Conservation (phyloP, 2,329 filamentous ascomycete species). For the Trichoderma oligosporum region DNA sequence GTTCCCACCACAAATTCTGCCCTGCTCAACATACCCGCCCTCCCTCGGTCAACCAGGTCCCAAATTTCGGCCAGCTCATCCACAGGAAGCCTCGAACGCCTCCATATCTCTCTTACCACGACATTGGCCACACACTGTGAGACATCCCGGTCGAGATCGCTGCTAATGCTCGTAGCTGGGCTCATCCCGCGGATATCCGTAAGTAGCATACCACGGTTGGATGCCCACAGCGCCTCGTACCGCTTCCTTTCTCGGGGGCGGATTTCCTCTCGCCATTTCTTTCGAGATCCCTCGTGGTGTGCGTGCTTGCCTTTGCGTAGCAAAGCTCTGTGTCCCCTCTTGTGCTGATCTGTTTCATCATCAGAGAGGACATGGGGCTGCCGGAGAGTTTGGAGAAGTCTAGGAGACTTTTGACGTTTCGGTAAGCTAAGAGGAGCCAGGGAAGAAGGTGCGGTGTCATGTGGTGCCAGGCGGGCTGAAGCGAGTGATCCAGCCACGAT, state of each 20-base stretch:
- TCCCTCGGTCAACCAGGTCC: constrained; percentile 63
- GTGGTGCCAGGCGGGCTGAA: constrained; percentile 51
- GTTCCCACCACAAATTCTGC: constrained; percentile 78
- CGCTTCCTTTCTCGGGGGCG: constrained; percentile 69
- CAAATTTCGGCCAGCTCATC: constrained; percentile 73
- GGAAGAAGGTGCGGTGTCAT: constrained; percentile 37
- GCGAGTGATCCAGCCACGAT: constrained; percentile 74
- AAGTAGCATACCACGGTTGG: constrained; percentile 63
- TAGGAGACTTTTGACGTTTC: constrained; percentile 45
- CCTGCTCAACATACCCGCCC: constrained; percentile 54
- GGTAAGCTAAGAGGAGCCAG: constrained; percentile 34
- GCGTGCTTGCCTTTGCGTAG: constrained; percentile 59
- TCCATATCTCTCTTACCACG: constrained; percentile 73
- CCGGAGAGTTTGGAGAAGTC: constrained; percentile 64
- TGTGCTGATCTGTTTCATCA: constrained; percentile 52
- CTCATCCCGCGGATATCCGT: constrained; percentile 22
- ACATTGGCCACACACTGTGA: constrained; percentile 60
- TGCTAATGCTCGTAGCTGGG: constrained; percentile 20
- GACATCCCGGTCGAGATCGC: constrained; percentile 26
- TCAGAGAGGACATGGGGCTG: constrained; percentile 48
- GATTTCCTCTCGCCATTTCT: constrained; percentile 72
- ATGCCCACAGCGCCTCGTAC: constrained; percentile 82
- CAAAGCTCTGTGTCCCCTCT: constrained; percentile 49
- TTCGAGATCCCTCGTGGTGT: constrained; percentile 71
- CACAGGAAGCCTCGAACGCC: constrained; percentile 60